A percentile compares a stretch with the other conserved stretches of the same genome.
phyloP scores from a whole-genome alignment of 495 filamentous ascomycete genomes.

The Hypomontagnella monticulosa region DNA sequence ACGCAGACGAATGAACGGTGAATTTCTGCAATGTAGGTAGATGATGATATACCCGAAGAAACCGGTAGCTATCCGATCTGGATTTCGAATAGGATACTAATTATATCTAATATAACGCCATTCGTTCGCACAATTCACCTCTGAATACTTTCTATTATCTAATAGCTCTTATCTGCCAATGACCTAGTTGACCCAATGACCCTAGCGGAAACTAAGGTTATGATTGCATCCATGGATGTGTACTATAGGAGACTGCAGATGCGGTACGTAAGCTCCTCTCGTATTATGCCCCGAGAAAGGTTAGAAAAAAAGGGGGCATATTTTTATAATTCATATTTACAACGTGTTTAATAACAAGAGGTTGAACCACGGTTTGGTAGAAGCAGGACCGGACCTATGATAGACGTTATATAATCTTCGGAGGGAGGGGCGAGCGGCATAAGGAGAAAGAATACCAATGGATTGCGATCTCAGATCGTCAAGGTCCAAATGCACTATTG shows the following conservation, averaged over 20 bases:
- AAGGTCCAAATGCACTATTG: conserved; percentile 31
- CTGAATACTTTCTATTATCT: conserved; percentile 22
- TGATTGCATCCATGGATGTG: background rate
- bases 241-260: conserved; percentile 8
- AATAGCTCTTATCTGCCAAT: conserved; percentile 1
- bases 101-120: background rate
- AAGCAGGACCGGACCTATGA: background rate
- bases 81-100: background rate
- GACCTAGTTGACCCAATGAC: background rate
- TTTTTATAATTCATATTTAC: conserved; percentile 9
- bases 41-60: conserved; percentile 1
- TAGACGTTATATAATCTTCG: background rate
- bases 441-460: conserved; percentile 2
- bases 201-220: background rate
- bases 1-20: conserved; percentile 10
- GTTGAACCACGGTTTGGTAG: conserved; percentile 11
- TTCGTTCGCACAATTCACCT: conserved; percentile 7
- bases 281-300: conserved; percentile 15
- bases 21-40: conserved; percentile 3
- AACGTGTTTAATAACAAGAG: conserved; percentile 38
- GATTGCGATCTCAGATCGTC: conserved; percentile 36
- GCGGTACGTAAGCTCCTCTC: conserved; percentile 24
- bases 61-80: background rate
- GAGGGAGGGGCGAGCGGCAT: conserved; percentile 7
- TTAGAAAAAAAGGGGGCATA: background rate